Base-by-base conservation (phyloP, 1,284 basidiomycete genomes). In the Naganishia liquefaciens region DNA sequence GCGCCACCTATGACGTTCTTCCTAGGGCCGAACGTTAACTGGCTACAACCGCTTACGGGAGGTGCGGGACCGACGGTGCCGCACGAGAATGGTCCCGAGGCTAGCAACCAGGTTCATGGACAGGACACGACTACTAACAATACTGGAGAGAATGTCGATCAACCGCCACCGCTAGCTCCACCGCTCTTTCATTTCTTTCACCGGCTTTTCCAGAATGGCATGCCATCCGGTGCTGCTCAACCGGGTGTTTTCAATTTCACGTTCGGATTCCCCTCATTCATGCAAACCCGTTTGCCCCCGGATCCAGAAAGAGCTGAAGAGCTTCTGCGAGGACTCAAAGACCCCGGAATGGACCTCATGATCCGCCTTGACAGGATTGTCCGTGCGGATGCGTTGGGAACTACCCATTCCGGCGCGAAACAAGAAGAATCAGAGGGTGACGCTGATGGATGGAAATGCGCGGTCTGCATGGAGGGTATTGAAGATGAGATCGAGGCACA, bases 281-380 rank as follows among this genome's bases (percentile, higher is more conserved):
- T 53, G 60, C 60, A 53, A 21, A 53, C 60, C 19, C 49, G 60
- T 2, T 50, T 62, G 44, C 54, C 54, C 47, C 64, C 64, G 25
- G 67, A 68, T 50, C 67, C 67, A 6, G 63, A 60, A 39, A 33
- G 67, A 46, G 67, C 67, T 2, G 49, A 68, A 50, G 67, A 68
- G 33, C 54, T 68, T 5, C 49, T 68, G 13, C 42, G 46, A 25
- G 67, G 63, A 11, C 43, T 68, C 33, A 51, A 62, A 28, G 67
- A 68, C 44, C 67, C 67, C 11, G 67, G 67, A 0, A 54, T 49
- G 42, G 50, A 58, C 21, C 19, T 54, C 30, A 62, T 65, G 64
- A 55, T 52, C 27, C 49, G 64, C 2, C 39, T 65, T 15, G 64
- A 65, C 28, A 53, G 64, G 30, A 51, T 65, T 2, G 51, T 65